Conservation (phyloP, 139 green algal species). For the Axilococcus clingmanii region DNA sequence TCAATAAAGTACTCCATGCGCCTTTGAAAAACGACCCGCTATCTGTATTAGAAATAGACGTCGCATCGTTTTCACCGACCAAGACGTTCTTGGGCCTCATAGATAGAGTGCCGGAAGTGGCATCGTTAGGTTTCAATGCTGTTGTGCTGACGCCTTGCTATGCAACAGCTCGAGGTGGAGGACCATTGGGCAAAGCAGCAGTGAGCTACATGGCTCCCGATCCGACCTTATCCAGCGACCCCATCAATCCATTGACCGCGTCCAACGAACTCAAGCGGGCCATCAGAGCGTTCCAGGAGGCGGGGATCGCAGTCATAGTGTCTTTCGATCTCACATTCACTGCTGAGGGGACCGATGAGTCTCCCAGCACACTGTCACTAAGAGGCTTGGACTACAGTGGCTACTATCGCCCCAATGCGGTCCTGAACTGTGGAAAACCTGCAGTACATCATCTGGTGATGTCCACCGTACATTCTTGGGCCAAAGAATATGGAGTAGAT, state of each 20-base stretch:
- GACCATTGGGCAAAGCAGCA: conserved; percentile 7
- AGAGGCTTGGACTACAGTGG: conserved; percentile 52
- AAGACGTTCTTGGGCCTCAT: conserved; percentile 57
- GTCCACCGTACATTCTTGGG: conserved; percentile 50
- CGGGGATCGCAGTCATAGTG: conserved; percentile 60
- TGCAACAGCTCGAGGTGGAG: conserved; percentile 3
- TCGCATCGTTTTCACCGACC: conserved; percentile 37
- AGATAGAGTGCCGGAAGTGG: conserved; percentile 30
- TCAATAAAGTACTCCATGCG: too few relatives aligned
- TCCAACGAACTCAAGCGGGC: conserved; percentile 46
- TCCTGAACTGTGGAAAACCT: conserved; percentile 64
- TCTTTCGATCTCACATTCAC: conserved; percentile 69
- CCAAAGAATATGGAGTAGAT: conserved; percentile 55
- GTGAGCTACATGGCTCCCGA: conserved; percentile 49
- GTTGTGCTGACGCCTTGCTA: conserved; percentile 45
- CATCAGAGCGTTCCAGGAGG: conserved; percentile 37
- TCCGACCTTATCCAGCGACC: conserved; percentile 16
- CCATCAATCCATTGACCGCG: conserved; percentile 17
- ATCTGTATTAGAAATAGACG: conserved; percentile 57
- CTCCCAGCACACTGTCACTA: conserved; percentile 26
- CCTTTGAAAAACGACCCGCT: too few relatives aligned
- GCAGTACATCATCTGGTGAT: conserved; percentile 47
- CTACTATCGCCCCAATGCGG: conserved; percentile 45
- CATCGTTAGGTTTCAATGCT: conserved; percentile 25
- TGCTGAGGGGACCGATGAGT: conserved; percentile 47